Evolutionary conservation across 2,329 filamentous ascomycete species (phyloP).

Genomic region (Cladosporium sp.): DNA sequence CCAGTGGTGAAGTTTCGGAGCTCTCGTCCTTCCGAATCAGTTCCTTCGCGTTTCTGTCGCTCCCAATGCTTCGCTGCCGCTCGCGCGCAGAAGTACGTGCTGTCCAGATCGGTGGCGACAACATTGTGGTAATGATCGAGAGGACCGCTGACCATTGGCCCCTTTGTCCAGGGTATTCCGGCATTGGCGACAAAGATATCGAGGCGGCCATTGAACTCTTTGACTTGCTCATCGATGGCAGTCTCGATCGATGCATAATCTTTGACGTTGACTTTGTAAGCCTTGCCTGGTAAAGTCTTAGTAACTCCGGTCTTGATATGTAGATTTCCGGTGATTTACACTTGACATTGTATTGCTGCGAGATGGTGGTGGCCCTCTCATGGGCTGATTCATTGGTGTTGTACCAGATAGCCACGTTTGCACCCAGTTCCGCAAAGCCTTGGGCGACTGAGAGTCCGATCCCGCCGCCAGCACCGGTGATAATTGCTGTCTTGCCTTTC

Average conservation of each 20-base stretch:
- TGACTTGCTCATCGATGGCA: slow-evolving; percentile 36
- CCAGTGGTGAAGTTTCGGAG: slow-evolving; percentile 20
- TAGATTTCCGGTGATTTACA: slow-evolving; percentile 13
- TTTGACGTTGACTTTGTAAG: slow-evolving; percentile 45
- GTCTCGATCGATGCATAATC: slow-evolving; percentile 37
- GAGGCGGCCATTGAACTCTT: slow-evolving; percentile 67
- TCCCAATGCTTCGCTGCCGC: slow-evolving; percentile 64
- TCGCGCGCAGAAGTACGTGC: slow-evolving; percentile 70
- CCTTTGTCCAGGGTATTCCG: slow-evolving; percentile 66
- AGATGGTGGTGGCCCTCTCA: slow-evolving; percentile 19
- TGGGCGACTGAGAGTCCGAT: slow-evolving; percentile 22
- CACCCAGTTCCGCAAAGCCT: slow-evolving; percentile 29
- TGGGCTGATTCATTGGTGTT: slow-evolving; percentile 33
- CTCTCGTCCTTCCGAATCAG: slow-evolving; percentile 43
- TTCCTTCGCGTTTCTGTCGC: slow-evolving; percentile 58
- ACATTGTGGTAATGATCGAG: slow-evolving; percentile 63
- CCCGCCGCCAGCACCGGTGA: slow-evolving; percentile 44
- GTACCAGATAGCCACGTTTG: slow-evolving; percentile 41
- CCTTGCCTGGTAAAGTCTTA: slow-evolving; percentile 34
- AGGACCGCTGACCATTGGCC: slow-evolving; percentile 60
- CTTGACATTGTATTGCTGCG: slow-evolving; percentile 22
- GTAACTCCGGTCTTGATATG: background rate
- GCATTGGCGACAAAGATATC: slow-evolving; percentile 75
- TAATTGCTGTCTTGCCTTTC: slow-evolving; percentile 36
- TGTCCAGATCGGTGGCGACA: slow-evolving; percentile 64